These are phyloP conservation scores for Metrosideros polymorpha DNA, from an alignment of 441 rosid species.

Conservation along the genomic window DNA sequence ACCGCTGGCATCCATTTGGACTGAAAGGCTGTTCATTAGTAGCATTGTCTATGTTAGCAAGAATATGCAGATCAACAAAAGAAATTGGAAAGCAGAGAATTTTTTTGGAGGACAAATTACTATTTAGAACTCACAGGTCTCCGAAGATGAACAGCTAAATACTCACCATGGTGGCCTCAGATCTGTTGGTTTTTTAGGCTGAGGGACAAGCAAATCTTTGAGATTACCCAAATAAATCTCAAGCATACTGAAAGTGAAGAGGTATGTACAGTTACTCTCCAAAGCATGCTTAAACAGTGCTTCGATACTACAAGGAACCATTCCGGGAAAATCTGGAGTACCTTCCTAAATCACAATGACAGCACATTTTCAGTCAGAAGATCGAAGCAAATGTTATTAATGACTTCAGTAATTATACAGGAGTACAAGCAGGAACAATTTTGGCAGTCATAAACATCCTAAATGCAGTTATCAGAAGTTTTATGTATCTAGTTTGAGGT, in stretches of 20 bases:
- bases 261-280: slow-evolving; percentile 43
- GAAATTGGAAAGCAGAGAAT: neutral
- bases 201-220: slow-evolving; percentile 58
- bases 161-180: slow-evolving; percentile 62
- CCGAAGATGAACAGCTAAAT: neutral
- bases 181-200: slow-evolving; percentile 34
- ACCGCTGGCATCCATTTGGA: slow-evolving; percentile 48
- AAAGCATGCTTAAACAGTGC: slow-evolving; percentile 52
- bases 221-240: slow-evolving; percentile 83
- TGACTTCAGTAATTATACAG: neutral
- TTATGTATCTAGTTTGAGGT: neutral
- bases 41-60: neutral
- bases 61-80: neutral
- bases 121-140: neutral
- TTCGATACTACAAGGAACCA: slow-evolving; percentile 51
- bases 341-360: slow-evolving; percentile 45
- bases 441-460: neutral
- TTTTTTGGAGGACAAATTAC: neutral
- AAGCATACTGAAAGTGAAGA: slow-evolving; percentile 68
- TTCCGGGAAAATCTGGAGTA: slow-evolving; percentile 44
- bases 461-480: neutral
- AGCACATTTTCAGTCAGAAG: neutral
- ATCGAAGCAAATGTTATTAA: neutral
- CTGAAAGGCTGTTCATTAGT: slow-evolving; percentile 40
- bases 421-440: neutral